These are phyloP conservation scores for Dipteronia sinensis DNA, from an alignment of 345 rosid genomes.

Conservation along the genomic window DNA sequence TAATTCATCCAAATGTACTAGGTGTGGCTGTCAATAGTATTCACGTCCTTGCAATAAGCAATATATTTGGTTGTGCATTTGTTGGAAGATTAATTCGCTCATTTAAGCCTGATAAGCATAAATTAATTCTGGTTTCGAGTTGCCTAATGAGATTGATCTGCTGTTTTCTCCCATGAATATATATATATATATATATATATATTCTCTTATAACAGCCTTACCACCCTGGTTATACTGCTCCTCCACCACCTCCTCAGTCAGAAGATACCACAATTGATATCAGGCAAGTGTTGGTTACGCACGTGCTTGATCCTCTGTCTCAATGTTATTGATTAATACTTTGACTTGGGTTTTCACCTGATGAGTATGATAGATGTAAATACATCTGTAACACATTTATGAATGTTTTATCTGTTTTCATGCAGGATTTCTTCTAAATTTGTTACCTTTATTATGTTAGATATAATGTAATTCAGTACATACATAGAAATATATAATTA, in stretches of 20 bases:
- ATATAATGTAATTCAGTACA: background rate
- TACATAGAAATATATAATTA: too few relatives aligned
- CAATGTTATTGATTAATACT: background rate
- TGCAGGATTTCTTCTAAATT: background rate
- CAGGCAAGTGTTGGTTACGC: conserved; percentile 52
- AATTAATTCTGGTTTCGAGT: background rate
- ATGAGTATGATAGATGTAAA: background rate
- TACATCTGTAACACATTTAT: background rate
- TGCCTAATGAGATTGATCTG: background rate
- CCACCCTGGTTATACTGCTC: conserved; percentile 85
- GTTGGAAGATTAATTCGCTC: conserved; percentile 4
- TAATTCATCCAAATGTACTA: background rate
- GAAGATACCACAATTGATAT: conserved; percentile 79
- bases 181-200: background rate
- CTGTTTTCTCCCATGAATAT: conserved; percentile 13
- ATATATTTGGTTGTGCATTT: background rate
- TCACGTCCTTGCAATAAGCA: background rate
- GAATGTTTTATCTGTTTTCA: background rate
- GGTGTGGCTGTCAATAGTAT: background rate
- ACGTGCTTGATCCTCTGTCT: background rate
- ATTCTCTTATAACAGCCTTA: conserved; percentile 57
- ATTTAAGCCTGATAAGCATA: conserved; percentile 1
- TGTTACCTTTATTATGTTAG: background rate
- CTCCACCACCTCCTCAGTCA: conserved; percentile 54
- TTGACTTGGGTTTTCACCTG: background rate